phyloP scores from a whole-genome alignment of 208 protist species.

The Leishmania gerbilli region DNA sequence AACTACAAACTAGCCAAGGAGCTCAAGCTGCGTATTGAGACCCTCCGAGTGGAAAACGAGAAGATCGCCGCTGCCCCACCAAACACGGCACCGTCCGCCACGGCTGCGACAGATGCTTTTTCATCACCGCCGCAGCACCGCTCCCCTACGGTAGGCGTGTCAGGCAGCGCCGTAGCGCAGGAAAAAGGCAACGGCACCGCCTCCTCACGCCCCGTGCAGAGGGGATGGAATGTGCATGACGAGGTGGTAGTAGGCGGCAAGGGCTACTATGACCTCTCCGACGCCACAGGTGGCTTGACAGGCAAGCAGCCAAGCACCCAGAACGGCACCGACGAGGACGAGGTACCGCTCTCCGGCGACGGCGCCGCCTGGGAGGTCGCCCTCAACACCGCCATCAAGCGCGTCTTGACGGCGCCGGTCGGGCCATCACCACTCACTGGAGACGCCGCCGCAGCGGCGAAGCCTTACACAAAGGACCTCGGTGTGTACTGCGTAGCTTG shows the following conservation, averaged over 20 bases:
- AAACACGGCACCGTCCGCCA: neutral
- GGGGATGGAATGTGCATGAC: slow-evolving; percentile 40
- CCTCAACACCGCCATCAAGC: slow-evolving; percentile 63
- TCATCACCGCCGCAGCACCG: neutral
- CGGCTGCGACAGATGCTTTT: neutral
- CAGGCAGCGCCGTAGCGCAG: neutral
- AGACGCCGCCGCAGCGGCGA: slow-evolving; percentile 43
- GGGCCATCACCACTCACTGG: slow-evolving; percentile 42
- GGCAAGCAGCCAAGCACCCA: neutral
- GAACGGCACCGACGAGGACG: slow-evolving; percentile 6
- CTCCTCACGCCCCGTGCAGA: neutral
- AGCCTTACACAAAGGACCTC: slow-evolving; percentile 53
- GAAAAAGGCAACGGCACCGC: neutral
- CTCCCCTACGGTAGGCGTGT: neutral
- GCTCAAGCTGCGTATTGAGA: slow-evolving; percentile 80
- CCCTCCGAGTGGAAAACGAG: slow-evolving; percentile 29
- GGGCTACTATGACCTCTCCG: slow-evolving; percentile 66
- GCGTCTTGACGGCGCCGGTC: slow-evolving; percentile 35
- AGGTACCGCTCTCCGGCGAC: slow-evolving; percentile 41
- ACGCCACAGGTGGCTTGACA: slow-evolving; percentile 22
- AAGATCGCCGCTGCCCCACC: slow-evolving; percentile 1
- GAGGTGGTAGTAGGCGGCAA: slow-evolving; percentile 63
- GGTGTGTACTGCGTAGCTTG: slow-evolving; percentile 75
- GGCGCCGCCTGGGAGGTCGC: slow-evolving; percentile 69
- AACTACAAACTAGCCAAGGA: slow-evolving; percentile 83